Conservation (phyloP, 352 stramenopile species). For the Paralagenidium karlingii region DNA sequence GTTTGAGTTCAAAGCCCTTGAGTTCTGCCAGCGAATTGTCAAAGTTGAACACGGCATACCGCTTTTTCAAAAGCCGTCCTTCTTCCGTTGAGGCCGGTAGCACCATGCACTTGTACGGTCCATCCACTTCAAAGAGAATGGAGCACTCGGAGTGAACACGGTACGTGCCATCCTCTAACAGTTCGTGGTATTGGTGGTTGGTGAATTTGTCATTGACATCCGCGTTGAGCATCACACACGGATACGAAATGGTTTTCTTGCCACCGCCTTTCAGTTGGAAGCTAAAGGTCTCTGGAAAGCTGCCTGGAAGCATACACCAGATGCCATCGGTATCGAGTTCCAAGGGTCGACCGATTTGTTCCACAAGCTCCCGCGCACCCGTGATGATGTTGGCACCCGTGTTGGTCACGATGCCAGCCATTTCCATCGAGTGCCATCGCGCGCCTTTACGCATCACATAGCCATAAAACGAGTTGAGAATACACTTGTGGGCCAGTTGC, state of each 20-base stretch:
- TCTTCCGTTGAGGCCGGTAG: conserved; percentile 97
- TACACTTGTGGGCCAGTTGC: conserved; percentile 99
- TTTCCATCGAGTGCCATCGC: conserved; percentile 99
- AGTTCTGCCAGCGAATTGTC: conserved; percentile 65
- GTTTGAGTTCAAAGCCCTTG: conserved; percentile 97
- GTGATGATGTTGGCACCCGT: conserved; percentile 98
- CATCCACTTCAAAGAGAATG: conserved; percentile 99
- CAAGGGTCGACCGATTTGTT: conserved; percentile 93
- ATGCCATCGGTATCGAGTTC: conserved; percentile 99
- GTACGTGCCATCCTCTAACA: conserved; percentile 67
- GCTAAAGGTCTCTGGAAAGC: conserved; percentile 96
- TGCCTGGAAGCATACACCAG: conserved; percentile 97
- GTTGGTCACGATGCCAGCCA: conserved; percentile 99
- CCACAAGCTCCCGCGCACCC: conserved; percentile 86
- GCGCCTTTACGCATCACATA: conserved; percentile 99
- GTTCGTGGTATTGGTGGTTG: conserved; percentile 92
- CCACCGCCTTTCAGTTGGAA: conserved; percentile 49
- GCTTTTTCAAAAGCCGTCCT: conserved; percentile 97
- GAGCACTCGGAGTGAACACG: conserved; percentile 92
- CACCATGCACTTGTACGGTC: conserved; percentile 98
- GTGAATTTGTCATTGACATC: conserved; percentile 98
- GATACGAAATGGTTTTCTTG: conserved; percentile 88
- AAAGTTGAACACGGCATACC: conserved; percentile 86
- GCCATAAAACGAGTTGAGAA: conserved; percentile 99
- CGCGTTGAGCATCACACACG: conserved; percentile 99